Base-by-base conservation (phyloP, 345 rosid genomes). In the Pugionium dolabratum region DNA sequence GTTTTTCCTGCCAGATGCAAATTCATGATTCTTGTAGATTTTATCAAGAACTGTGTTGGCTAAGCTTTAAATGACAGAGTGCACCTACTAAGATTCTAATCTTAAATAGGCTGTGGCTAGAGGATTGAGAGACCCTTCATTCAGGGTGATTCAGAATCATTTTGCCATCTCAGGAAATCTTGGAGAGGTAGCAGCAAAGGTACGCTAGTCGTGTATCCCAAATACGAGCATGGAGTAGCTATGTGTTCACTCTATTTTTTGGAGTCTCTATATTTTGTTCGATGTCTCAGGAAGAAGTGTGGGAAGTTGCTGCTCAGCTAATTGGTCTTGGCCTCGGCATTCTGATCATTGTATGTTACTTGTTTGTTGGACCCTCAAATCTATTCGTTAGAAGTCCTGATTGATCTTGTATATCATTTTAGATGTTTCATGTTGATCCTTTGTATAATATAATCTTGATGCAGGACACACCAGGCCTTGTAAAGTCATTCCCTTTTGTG, bases 111-210 rank as follows among this genome's bases (percentile, higher is more conserved):
- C 98, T 68, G 90, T 93, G 27, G 98, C 94, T 51, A 85, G 92
- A 74, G 98, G 98, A 51, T 78, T 93, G 53, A 93, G 86, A 81
- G 97, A 93, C 75, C 98, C 98, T 53, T 93, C 98, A 27, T 87
- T 81, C 77, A 84, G 94, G 49, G 98, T 93, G 66, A 93, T 93
- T 70, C 96, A 93, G 76, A 86, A 78, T 75, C 98, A 90, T 78
- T 93, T 93, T 78, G 96, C 97, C 42, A 73, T 79, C 45, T 79
- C 90, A 27, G 96, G 89, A 64, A 93, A 93, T 80, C 74, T 93
- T 55, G 98, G 98, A 54, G 96, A 90, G 63, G 85, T 90, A 62
- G 94, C 98, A 69, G 98, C 98, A 62, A 93, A 90, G 98, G 98
- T 90, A 84, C 70, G 26, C 25, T 46, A 48, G 27, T 51, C 45